Evolutionary conservation across 495 filamentous ascomycete species (phyloP), one percentile per base, ranked within the genome.

Genomic region (Beverwykella pulmonaria): DNA sequence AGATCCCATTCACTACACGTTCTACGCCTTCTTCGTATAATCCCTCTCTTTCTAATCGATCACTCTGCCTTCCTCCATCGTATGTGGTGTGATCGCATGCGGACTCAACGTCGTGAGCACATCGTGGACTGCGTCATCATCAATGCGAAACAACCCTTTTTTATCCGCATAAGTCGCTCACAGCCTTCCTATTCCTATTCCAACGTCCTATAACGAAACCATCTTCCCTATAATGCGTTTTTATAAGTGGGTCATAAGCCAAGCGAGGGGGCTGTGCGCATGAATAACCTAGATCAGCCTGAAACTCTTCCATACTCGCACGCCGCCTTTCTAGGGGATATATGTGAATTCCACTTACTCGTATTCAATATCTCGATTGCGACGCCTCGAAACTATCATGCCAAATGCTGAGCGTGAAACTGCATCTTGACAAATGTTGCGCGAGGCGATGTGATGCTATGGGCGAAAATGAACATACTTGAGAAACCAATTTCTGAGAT

Each of bases 191-290:
- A 44, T 44, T 44, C 39, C 15, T 10, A 44, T 9, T 3, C 39
- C 17, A 44, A 15, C 39, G 17, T 12, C 6, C 39, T 44, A 44
- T 44, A 44, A n/a, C 39, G 17, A 44, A 12, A n/a, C 6, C 39
- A n/a, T n/a, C 39, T 9, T 2, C 17, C 5, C 2, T 44, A 44
- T 44, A 9, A n/a, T 44, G 17, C 39, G 5, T 15, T 44, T n/a
- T 44, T 2, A 7, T 44, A 44, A 34, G 32, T 34, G 32, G 6
- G 32, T 34, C 5, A 34, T 22, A 47, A 47, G 4, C 20, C 47
- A 62, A 53, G 60, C 60, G 52, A 57, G 12, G 36, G 39, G 50
- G 52, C 52, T 64, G 61, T 54, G 60, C 53, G 62, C 62, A 65
- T 65, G 53, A 57, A 52, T 39, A 6, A 23, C 19, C 0, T 15